Evolutionary conservation across 352 stramenopile species (phyloP).

Genomic region (Pythium graminicola): DNA sequence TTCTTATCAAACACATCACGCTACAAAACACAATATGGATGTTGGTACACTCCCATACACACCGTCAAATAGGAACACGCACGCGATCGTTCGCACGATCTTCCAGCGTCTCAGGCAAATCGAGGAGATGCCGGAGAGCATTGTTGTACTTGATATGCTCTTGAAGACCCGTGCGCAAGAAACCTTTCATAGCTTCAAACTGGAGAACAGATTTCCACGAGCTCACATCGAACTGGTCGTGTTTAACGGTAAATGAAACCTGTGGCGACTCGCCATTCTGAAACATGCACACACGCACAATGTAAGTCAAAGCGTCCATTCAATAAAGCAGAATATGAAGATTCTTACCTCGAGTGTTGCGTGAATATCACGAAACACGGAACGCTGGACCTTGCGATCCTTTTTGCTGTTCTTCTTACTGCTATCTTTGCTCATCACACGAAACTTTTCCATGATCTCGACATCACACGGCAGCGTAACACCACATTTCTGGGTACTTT

Average conservation of each 20-base stretch:
- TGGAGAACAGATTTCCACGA: conserved; percentile 80
- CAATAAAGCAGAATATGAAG: neutral
- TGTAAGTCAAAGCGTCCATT: neutral
- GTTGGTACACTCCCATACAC: neutral
- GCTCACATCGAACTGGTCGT: conserved; percentile 61
- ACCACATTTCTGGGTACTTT: conserved; percentile 47
- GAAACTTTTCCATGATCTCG: conserved; percentile 65
- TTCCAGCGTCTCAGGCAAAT: conserved; percentile 72
- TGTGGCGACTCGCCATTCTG: conserved; percentile 77
- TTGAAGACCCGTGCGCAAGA: conserved; percentile 63
- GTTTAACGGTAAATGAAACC: conserved; percentile 70
- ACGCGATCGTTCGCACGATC: conserved; percentile 66
- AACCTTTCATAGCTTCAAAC: conserved; percentile 76
- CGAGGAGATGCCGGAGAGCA: conserved; percentile 60
- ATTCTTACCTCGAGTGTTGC: conserved; percentile 58
- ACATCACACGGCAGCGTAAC: conserved; percentile 47
- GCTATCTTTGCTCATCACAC: conserved; percentile 79
- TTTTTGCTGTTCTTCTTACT: conserved; percentile 90
- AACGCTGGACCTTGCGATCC: conserved; percentile 77
- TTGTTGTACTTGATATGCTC: conserved; percentile 89
- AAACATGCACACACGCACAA: neutral
- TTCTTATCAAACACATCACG: conserved; percentile 82
- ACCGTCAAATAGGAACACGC: conserved; percentile 11
- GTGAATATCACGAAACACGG: conserved; percentile 81
- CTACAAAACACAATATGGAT: conserved; percentile 17